Percentiles rank a stretch among this genome's conserved stretches.
Evolutionary conservation across 345 rosid species (phyloP).

Genomic region (Kandelia obovata): DNA sequence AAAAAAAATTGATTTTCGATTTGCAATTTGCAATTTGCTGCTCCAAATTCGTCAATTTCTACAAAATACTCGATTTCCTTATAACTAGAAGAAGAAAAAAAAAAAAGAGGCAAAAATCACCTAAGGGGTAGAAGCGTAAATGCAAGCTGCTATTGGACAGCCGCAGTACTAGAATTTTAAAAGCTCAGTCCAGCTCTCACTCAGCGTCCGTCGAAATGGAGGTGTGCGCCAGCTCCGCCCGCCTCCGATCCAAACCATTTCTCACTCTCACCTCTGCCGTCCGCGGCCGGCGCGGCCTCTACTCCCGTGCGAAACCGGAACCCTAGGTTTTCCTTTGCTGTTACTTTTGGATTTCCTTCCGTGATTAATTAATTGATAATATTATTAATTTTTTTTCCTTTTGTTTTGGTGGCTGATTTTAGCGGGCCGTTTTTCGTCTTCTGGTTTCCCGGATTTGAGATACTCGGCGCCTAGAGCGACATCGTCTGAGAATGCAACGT

Average conservation of each 20-base stretch:
- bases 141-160: neutral
- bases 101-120: too few relatives aligned
- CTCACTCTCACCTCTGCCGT: conserved; percentile 21
- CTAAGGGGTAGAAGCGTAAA: neutral
- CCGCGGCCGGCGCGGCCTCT: neutral
- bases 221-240: conserved; percentile 27
- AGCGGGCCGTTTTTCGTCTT: neutral
- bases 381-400: neutral
- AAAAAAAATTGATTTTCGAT: too few relatives aligned
- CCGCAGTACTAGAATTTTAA: neutral
- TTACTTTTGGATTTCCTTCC: neutral
- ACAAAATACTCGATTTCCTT: too few relatives aligned
- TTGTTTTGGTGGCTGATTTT: neutral
- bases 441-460: conserved; percentile 29
- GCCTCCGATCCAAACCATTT: conserved; percentile 19
- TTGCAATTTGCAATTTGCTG: too few relatives aligned
- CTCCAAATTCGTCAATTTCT: too few relatives aligned
- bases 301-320: conserved; percentile 23
- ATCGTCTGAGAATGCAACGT: conserved; percentile 40
- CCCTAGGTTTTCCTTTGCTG: conserved; percentile 25
- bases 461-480: conserved; percentile 41
- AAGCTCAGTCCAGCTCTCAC: neutral
- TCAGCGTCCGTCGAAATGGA: conserved; percentile 29
- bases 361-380: neutral
- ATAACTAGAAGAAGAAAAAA: too few relatives aligned